Base-by-base conservation (phyloP, 176 grass and related monocot species). In the Carex kokanica region DNA sequence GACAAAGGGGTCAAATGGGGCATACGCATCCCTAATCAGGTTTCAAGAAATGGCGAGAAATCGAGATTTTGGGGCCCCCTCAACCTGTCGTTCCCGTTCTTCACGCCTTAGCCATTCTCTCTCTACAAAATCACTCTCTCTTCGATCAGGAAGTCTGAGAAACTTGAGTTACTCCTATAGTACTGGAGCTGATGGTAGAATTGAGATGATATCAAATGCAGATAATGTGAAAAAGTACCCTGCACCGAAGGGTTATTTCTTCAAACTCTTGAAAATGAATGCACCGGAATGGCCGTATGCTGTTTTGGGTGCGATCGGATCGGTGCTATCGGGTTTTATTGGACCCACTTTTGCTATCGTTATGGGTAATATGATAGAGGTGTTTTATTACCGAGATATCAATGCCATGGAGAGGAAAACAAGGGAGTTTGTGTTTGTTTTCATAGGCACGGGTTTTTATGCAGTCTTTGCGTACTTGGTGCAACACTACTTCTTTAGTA, bases 81-180 rank as follows among this genome's bases (percentile, higher is more conserved):
- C 85, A 23, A 85, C 86, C 31, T 38, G 81, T 16, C 90, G 85
- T 41, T 94, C 90, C 0, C 91, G 94, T 0, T 97, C 94, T 5
- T 90, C 91, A 51, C 94, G 91, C 27, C 82, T 97, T 55, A 97
- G 91, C 84, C 91, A 93, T 90, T 97, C 94, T 9, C 91, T 97
- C 51, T 97, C 94, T 36, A 97, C 94, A n/a, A 97, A 90, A 89
- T 97, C 94, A 70, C 80, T 97, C 16, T 92, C 89, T 58, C 88
- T 97, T 3, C 88, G 94, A 68, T 97, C 94, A 6, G 94, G 94
- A 64, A 97, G 94, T 83, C 67, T 97, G 59, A 91, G 91, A 70
- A 97, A 97, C 66, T 75, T 97, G 86, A 97, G 94, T 83, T 97
- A 97, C 78, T 91, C 93, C 74, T 97, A 97, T 84, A 97, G 94